Percentiles rank a stretch among this genome's conserved stretches.
Conservation (phyloP, 2,329 filamentous ascomycete genomes). For the Neocucurbitaria cava region DNA sequence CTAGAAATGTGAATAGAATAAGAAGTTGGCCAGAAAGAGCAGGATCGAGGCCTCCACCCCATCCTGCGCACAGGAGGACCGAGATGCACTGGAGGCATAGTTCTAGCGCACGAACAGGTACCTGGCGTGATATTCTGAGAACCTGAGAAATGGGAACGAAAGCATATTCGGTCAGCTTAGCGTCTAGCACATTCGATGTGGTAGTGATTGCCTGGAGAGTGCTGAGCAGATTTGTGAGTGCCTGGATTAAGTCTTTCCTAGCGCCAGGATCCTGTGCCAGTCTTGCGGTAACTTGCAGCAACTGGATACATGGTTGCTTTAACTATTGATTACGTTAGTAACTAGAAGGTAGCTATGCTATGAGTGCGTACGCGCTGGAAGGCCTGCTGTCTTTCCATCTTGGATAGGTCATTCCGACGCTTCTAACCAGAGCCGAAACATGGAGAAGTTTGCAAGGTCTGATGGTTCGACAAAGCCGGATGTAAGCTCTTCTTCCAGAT, state of each 20-base stretch:
- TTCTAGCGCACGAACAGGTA: slow-evolving; percentile 77
- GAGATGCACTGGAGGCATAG: slow-evolving; percentile 76
- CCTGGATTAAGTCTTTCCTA: slow-evolving; percentile 55
- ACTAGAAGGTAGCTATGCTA: background rate
- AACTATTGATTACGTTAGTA: slow-evolving; percentile 50
- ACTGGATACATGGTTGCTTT: slow-evolving; percentile 64
- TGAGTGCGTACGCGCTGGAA: slow-evolving; percentile 47
- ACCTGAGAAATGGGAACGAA: slow-evolving; percentile 93
- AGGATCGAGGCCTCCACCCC: slow-evolving; percentile 73
- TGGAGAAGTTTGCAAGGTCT: background rate
- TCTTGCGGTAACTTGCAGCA: slow-evolving; percentile 62
- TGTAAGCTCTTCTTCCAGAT: background rate
- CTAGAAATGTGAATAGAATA: slow-evolving; percentile 81
- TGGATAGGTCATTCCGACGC: background rate
- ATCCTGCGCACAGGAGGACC: slow-evolving; percentile 77
- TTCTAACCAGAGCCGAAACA: background rate
- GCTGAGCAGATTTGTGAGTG: slow-evolving; percentile 56
- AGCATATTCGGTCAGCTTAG: slow-evolving; percentile 88
- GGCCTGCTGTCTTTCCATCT: slow-evolving; percentile 47
- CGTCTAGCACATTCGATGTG: slow-evolving; percentile 64
- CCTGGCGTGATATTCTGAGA: slow-evolving; percentile 75
- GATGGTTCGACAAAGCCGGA: background rate
- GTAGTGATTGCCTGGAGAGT: slow-evolving; percentile 46
- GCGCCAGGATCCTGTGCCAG: slow-evolving; percentile 57
- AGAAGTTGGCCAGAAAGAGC: slow-evolving; percentile 83